phyloP scores from a whole-genome alignment of 495 filamentous ascomycete species.

The Penicillium ochrochloron region DNA sequence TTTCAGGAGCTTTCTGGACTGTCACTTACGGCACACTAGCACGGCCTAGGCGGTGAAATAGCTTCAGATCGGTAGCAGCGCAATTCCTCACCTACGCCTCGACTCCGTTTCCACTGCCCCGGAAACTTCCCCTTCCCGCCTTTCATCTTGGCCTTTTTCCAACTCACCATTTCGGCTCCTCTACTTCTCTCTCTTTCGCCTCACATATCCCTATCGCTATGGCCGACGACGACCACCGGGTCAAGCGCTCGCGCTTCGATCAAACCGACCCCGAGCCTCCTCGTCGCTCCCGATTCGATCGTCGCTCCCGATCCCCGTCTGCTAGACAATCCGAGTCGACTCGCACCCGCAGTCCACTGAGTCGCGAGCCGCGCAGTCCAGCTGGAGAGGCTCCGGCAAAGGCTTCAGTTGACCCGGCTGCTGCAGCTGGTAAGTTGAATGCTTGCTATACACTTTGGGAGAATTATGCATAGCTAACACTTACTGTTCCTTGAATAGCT shows the following conservation, averaged over 20 bases:
- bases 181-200: background rate
- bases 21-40: background rate
- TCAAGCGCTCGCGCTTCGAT: conserved; percentile 91
- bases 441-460: background rate
- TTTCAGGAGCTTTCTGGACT: background rate
- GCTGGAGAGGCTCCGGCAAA: conserved; percentile 44
- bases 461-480: conserved; percentile 25
- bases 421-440: conserved; percentile 71
- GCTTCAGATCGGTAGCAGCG: background rate
- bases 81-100: background rate
- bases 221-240: conserved; percentile 78
- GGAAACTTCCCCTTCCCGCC: conserved; percentile 32
- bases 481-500: conserved; percentile 52
- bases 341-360: conserved; percentile 81
- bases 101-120: conserved; percentile 19
- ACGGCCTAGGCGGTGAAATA: background rate
- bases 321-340: conserved; percentile 61
- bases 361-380: conserved; percentile 59
- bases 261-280: conserved; percentile 79
- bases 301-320: conserved; percentile 83
- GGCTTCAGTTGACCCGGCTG: conserved; percentile 70
- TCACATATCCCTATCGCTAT: conserved; percentile 45
- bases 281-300: conserved; percentile 79
- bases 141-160: conserved; percentile 25
- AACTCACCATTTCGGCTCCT: conserved; percentile 1